Base-by-base conservation (phyloP, 208 protist genomes). In the Kentomonas sorsogonicus region DNA sequence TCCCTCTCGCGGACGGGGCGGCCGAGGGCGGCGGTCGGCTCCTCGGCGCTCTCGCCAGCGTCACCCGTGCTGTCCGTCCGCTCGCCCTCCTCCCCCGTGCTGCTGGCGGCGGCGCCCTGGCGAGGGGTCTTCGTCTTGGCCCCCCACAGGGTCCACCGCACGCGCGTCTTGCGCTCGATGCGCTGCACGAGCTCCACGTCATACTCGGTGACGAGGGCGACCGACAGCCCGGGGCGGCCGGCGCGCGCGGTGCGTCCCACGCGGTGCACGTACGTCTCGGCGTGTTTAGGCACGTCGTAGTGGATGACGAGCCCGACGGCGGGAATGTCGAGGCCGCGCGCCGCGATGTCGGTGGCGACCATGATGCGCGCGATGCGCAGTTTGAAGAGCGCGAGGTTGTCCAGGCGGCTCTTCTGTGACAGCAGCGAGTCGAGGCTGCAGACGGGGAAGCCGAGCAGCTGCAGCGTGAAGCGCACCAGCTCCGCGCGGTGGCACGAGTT, bases 361-460 rank as follows among this genome's bases (percentile, higher is more conserved):
- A 97, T 61, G 40, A 97, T 79, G 31, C 97, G 84, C 22, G 83
- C 59, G 43, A 83, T 73, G 53, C 97, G 96, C 5, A 86, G 63
- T 66, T 98, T 93, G 86, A 99, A 99, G 44, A 96, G 80, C 11
- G 86, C 73, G 58, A 99, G 96, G 77, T 98, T 98, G 33, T 93
- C 79, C 27, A 98, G 84, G 39, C 99, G 83, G 56, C 99, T 93
- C 53, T 96, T 84, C 72, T 99, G 98, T 0, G 86, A 80, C 59
- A 99, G 93, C 5, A 99, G 83, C n/a, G 97, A 97, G 72, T 99
- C 95, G 48, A 99, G 93, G 53, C 91, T 88, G 44, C 89, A 95
- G 1, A 99, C 97, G 11, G 97, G 96, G 66, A 99, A 99, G 16
- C 89, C 89, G 13, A 95, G 78, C 43, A 92, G 78, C 72, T 95